Evolutionary conservation across 2,329 filamentous ascomycete genomes (phyloP).

Genomic region (Sarocladium strictum): DNA sequence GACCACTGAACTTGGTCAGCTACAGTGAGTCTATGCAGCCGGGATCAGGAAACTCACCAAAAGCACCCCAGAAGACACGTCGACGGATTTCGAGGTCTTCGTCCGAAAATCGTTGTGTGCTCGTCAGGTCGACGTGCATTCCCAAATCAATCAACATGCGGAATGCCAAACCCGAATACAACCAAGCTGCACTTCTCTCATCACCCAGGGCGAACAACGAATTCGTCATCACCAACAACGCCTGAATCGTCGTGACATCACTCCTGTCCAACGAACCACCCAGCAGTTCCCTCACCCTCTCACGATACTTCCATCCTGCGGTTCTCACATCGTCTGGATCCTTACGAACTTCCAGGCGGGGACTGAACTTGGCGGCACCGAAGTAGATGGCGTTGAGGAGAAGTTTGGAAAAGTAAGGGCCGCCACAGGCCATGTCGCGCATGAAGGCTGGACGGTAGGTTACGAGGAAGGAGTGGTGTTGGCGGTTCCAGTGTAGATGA

Average conservation of each 20-base stretch:
- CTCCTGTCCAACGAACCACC: slow-evolving; percentile 39
- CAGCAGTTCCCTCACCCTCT: slow-evolving; percentile 40
- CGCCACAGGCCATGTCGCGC: slow-evolving; percentile 45
- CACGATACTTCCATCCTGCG: slow-evolving; percentile 40
- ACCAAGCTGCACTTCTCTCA: slow-evolving; percentile 47
- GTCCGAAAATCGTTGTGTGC: slow-evolving; percentile 28
- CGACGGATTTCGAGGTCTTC: slow-evolving; percentile 39
- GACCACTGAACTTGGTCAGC: slow-evolving; percentile 16
- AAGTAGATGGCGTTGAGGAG: slow-evolving; percentile 50
- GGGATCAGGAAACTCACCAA: slow-evolving; percentile 21
- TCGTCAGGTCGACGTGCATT: slow-evolving; percentile 38
- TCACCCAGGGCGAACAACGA: slow-evolving; percentile 44
- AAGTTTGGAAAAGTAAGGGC: slow-evolving; percentile 50
- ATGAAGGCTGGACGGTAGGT: slow-evolving; percentile 49
- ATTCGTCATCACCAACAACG: slow-evolving; percentile 44
- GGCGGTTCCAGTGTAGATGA: slow-evolving; percentile 46
- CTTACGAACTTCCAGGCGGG: slow-evolving; percentile 36
- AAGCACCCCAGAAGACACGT: slow-evolving; percentile 41
- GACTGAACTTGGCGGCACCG: slow-evolving; percentile 38
- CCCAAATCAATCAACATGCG: slow-evolving; percentile 50
- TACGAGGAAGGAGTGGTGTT: slow-evolving; percentile 42
- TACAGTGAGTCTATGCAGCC: neutral
- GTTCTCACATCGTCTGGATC: slow-evolving; percentile 39
- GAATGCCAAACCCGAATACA: slow-evolving; percentile 52
- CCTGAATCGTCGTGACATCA: slow-evolving; percentile 48